These are phyloP conservation scores for Iberis amara DNA, from an alignment of 441 rosid species.

Conservation along the genomic window DNA sequence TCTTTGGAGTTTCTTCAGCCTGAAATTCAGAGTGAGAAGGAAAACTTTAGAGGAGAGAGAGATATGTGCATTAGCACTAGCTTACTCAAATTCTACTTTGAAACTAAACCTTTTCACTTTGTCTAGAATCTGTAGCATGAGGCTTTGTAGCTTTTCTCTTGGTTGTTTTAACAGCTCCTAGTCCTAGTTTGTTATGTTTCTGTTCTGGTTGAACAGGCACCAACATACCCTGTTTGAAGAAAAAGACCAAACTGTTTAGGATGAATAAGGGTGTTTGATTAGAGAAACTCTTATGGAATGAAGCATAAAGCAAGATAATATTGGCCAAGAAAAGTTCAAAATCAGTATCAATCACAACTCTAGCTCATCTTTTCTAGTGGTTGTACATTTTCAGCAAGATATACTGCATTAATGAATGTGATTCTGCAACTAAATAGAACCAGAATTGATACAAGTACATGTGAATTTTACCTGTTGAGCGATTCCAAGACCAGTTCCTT, in stretches of 20 bases:
- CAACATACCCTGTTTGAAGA: conserved; percentile 56
- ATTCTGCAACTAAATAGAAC: conserved; percentile 1
- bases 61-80: background rate
- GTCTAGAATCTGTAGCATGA: conserved; percentile 26
- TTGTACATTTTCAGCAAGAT: background rate
- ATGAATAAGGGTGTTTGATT: background rate
- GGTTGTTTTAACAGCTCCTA: conserved; percentile 48
- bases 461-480: conserved; percentile 48
- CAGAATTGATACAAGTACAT: conserved; percentile 3
- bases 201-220: conserved; percentile 55
- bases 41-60: background rate
- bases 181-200: conserved; percentile 70
- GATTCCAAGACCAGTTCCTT: conserved; percentile 80
- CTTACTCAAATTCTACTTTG: background rate
- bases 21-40: conserved; percentile 28
- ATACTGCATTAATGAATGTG: background rate
- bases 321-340: background rate
- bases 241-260: background rate
- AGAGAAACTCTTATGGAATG: background rate
- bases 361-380: background rate
- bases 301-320: background rate
- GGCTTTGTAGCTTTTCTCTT: conserved; percentile 40
- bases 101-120: conserved; percentile 28
- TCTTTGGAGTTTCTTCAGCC: conserved; percentile 41
- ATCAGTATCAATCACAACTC: background rate